Conservation (phyloP, 2,329 filamentous ascomycete species). For the Colletotrichum theobromicola region DNA sequence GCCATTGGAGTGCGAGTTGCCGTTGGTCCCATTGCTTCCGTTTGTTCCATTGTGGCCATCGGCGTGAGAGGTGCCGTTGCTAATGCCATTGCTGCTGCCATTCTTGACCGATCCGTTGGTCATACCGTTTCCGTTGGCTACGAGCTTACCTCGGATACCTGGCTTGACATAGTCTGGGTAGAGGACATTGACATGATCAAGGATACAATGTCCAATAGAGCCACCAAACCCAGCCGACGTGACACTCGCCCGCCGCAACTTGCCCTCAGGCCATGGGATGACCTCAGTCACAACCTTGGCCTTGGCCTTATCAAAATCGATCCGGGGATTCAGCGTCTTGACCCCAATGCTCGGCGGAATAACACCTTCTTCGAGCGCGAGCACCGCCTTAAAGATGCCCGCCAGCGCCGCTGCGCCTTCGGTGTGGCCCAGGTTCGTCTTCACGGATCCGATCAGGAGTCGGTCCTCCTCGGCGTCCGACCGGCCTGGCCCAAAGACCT, state of each 20-base stretch:
- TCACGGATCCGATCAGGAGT: background rate
- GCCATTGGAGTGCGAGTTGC: background rate
- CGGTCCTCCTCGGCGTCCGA: background rate
- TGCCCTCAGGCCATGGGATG: background rate
- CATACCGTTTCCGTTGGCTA: background rate
- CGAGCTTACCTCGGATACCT: background rate
- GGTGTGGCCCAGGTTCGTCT: background rate
- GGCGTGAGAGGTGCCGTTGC: background rate
- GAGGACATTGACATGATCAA: background rate
- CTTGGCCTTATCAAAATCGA: background rate
- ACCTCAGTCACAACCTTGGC: background rate
- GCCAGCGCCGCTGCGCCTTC: background rate
- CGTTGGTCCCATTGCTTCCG: background rate
- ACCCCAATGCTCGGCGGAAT: background rate
- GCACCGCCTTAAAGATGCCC: background rate
- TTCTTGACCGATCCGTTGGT: background rate
- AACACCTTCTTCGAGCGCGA: accelerated
- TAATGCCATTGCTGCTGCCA: background rate
- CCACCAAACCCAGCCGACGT: background rate
- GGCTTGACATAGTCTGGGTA: background rate
- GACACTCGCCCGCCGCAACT: background rate
- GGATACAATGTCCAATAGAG: background rate
- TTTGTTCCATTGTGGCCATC: background rate
- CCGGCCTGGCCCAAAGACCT: background rate
- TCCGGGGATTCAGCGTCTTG: background rate